phyloP scores from a whole-genome alignment of 352 stramenopile genomes.

The Phytopythium helicoides region DNA sequence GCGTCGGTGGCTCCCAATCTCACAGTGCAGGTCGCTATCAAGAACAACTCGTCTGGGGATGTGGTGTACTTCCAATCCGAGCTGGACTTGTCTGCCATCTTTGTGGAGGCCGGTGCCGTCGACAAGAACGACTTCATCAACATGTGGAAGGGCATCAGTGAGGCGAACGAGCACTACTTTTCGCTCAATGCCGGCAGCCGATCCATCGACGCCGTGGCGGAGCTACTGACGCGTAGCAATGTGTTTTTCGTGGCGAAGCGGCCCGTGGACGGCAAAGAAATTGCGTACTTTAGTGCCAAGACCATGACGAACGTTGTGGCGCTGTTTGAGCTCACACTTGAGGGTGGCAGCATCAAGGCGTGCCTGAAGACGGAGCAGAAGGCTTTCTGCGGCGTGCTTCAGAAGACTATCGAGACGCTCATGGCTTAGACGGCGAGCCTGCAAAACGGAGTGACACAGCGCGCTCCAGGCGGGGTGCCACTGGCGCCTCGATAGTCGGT shows the following conservation, averaged over 20 bases:
- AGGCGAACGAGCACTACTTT: conserved; percentile 94
- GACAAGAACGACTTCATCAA: conserved; percentile 93
- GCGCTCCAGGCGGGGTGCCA: not conserved
- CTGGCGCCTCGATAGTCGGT: not conserved
- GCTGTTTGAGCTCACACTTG: conserved; percentile 95
- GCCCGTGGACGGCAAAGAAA: conserved; percentile 92
- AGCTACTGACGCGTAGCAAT: conserved; percentile 87
- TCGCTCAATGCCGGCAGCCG: conserved; percentile 69
- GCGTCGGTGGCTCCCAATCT: conserved; percentile 65
- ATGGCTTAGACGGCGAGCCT: conserved; percentile 25
- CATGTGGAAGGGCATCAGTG: conserved; percentile 95
- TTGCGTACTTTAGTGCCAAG: conserved; percentile 95
- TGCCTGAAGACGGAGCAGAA: conserved; percentile 95
- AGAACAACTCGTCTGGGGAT: conserved; percentile 93
- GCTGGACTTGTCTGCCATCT: conserved; percentile 89
- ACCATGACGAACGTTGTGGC: conserved; percentile 92
- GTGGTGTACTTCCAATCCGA: conserved; percentile 97
- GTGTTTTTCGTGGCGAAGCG: conserved; percentile 95
- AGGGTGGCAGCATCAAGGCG: conserved; percentile 90
- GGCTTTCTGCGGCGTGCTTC: conserved; percentile 86
- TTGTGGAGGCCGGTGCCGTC: conserved; percentile 82
- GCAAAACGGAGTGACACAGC: no score
- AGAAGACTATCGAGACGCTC: conserved; percentile 86
- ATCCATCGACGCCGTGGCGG: conserved; percentile 84
- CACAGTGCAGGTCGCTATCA: conserved; percentile 95